A percentile compares a stretch with the other conserved stretches of the same genome.
phyloP scores from a whole-genome alignment of 1,284 basidiomycete genomes.

The Pseudozyma sp. region DNA sequence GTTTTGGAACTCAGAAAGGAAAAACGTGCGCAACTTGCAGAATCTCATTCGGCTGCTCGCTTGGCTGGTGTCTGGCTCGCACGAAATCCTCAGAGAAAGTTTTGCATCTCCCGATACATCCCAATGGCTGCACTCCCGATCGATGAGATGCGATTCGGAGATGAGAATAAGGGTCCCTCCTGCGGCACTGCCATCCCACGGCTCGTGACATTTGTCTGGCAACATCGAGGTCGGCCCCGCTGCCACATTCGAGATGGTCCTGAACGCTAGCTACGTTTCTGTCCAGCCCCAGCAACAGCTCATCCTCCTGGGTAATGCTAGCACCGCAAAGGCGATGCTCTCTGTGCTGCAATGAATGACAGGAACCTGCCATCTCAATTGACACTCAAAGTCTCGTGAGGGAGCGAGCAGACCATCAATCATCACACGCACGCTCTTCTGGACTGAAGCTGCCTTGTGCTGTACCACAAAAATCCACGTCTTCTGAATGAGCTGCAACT shows the following conservation, averaged over 20 bases:
- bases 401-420: conserved; percentile 6
- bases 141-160: no score
- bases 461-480: conserved; percentile 15
- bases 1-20: conserved; percentile 11
- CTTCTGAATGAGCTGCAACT: neutral
- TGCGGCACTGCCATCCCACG: no score
- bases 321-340: no score
- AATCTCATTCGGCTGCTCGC: conserved; percentile 1
- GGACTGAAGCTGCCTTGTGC: conserved; percentile 9
- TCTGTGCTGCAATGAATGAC: neutral
- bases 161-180: no score
- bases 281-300: no score
- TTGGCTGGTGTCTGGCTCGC: conserved; percentile 2
- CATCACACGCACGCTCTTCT: neutral
- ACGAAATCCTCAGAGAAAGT: neutral
- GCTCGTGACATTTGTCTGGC: no score
- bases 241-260: no score
- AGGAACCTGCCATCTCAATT: no score
- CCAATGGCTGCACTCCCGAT: neutral
- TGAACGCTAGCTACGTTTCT: no score
- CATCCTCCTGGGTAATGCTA: no score
- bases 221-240: no score
- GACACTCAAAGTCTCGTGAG: no score
- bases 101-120: conserved; percentile 4
- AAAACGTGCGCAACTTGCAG: conserved; percentile 18